Evolutionary conservation across 2,329 filamentous ascomycete species (phyloP), one percentile per base, ranked within the genome.

Genomic region (Penicillium hordei): DNA sequence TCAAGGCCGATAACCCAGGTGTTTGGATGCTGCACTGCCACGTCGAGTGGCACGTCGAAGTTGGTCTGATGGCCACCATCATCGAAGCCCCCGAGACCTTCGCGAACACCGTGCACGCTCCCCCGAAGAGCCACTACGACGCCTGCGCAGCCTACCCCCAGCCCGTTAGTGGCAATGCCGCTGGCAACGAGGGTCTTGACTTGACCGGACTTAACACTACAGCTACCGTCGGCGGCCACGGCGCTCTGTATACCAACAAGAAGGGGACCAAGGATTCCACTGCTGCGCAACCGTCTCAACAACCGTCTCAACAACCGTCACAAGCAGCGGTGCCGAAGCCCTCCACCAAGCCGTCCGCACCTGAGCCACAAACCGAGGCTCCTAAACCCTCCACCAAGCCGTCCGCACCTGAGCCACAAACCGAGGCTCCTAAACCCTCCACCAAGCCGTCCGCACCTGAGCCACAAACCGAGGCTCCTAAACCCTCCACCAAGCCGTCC

Each of bases 21-120:
- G 59, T 72, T n/a, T 74, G 71, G 72, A 58, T 74, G 34, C 58
- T 75, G 5, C 73, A 75, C 53, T 75, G 72, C 52, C 73, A 75
- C 52, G 60, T 75, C n/a, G 69, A 71, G 46, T 75, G 70, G 69
- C 73, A 75, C 46, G 66, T 74, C 7, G 65, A 68, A 40, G 57
- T 60, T 6, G 73, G 73, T n/a, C 56, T 75, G 19, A 60, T 67
- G 36, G 67, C 65, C 5, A 72, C 70, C 5, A 62, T 73, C 17
- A 71, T 73, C 19, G 71, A 72, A 40, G 71, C 69, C 5, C 71
- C 71, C 1, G 67, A 70, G 48, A 69, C 58, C 19, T 70, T 60
- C 63, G 56, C 57, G 1, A 31, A 55, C 19, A 64, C 59, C 13
- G 17, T 60, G 42, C 48, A 57, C 2, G 52, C 65, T 25, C 64